Conservation (phyloP, 257 asterid genomes). For the Asclepias syriaca region DNA sequence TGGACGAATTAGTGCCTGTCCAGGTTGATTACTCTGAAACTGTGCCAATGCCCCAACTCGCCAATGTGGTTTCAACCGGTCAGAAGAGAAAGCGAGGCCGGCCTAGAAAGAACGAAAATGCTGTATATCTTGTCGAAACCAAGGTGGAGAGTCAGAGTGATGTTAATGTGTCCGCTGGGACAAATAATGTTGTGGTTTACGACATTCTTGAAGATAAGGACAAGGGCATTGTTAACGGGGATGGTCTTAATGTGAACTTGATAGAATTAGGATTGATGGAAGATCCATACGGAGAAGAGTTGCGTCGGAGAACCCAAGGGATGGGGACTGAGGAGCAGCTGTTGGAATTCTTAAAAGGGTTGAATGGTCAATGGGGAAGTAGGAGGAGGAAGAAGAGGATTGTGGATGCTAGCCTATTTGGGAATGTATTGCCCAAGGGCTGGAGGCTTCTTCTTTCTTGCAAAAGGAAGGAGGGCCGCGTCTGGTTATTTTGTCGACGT, state of each 20-base stretch:
- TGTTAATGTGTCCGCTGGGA: conserved; percentile 7
- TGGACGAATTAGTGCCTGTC: conserved; percentile 37
- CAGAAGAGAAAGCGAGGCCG: conserved; percentile 61
- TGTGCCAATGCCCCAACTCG: conserved; percentile 16
- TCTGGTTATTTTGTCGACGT: conserved; percentile 60
- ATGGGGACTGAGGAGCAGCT: conserved; percentile 49
- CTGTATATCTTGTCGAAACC: conserved; percentile 15
- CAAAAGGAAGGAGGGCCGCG: conserved; percentile 58
- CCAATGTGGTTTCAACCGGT: conserved; percentile 11
- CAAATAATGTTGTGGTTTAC: conserved; percentile 21
- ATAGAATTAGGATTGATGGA: conserved; percentile 41
- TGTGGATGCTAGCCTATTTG: conserved; percentile 68
- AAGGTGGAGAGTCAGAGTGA: conserved; percentile 12
- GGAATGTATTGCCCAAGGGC: conserved; percentile 59
- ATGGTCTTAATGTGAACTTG: conserved; percentile 61
- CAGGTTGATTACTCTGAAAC: conserved; percentile 42
- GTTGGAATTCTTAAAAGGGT: conserved; percentile 45
- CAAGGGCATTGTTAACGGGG: conserved; percentile 41
- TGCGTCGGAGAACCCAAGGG: conserved; percentile 46
- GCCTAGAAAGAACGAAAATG: conserved; percentile 29
- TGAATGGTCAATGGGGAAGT: conserved; percentile 78
- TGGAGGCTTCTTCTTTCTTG: conserved; percentile 67
- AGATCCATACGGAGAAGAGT: conserved; percentile 54
- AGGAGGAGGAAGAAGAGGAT: conserved; percentile 73
- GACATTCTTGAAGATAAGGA: conserved; percentile 44